Conservation (phyloP, 345 rosid genomes). For the Eucalyptus cloeziana region DNA sequence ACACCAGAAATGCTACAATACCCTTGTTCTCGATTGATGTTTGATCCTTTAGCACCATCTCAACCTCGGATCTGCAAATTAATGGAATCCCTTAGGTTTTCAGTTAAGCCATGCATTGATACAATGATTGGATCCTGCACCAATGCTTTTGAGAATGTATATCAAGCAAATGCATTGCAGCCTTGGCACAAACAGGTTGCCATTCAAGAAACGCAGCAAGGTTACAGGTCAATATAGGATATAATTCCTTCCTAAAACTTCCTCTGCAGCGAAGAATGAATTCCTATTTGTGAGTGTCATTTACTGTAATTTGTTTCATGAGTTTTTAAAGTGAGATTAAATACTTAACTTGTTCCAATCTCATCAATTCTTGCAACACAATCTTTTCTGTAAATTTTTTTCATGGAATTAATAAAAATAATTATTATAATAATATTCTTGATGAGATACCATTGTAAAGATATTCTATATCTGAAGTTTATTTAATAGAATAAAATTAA, state of each 20-base stretch:
- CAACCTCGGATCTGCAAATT: slow-evolving; percentile 40
- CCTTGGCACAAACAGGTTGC: not conserved
- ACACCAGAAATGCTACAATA: slow-evolving; percentile 44
- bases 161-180: not conserved
- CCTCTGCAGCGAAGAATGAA: not conserved
- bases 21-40: slow-evolving; percentile 71
- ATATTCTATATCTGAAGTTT: not conserved
- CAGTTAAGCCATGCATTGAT: not conserved
- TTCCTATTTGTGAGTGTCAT: not conserved
- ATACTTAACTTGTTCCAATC: not conserved
- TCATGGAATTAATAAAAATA: not conserved
- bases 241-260: not conserved
- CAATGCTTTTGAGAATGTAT: not conserved
- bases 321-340: not conserved
- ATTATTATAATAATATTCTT: not conserved
- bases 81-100: not conserved
- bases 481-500: not conserved
- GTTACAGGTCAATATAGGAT: not conserved
- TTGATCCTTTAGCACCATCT: slow-evolving; percentile 33
- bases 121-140: not conserved
- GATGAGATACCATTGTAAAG: not conserved
- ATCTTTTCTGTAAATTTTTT: not conserved
- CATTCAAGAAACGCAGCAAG: not conserved
- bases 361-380: not conserved
- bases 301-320: not conserved